Evolutionary conservation across 345 rosid species (phyloP).

Genomic region (Conringia planisiliqua): DNA sequence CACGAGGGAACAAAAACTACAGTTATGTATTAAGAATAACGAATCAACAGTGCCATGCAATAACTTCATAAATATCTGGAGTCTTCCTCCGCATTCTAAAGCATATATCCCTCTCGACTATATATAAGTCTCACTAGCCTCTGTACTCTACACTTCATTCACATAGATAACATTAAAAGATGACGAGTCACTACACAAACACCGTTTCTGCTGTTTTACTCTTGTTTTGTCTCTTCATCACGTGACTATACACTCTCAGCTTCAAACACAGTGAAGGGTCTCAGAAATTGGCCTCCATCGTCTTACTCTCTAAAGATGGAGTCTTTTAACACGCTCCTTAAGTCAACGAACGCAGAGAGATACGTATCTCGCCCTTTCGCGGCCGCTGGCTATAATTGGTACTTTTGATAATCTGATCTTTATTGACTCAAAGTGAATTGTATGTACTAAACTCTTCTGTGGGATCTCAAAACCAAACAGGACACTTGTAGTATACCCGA

Average conservation of each 20-base stretch:
- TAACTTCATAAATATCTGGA: neutral
- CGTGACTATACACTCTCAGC: neutral
- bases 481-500: slow-evolving; percentile 21
- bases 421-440: neutral
- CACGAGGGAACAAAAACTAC: neutral
- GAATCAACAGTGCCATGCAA: neutral
- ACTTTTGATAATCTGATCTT: neutral
- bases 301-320: slow-evolving; percentile 8
- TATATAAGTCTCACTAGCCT: neutral
- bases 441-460: neutral
- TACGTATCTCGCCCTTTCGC: slow-evolving; percentile 14
- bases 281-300: slow-evolving; percentile 4
- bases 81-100: neutral
- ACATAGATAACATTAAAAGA: neutral
- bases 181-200: neutral
- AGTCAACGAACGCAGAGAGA: neutral
- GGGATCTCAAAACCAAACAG: neutral
- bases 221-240: slow-evolving; percentile 12
- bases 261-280: slow-evolving; percentile 1
- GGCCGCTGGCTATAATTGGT: slow-evolving; percentile 2
- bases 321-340: slow-evolving; percentile 4
- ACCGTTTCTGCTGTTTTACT: neutral
- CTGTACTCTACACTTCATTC: neutral
- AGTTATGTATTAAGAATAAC: neutral
- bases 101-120: neutral